These are phyloP conservation scores for Emericellopsis atlantica DNA, from an alignment of 2,329 filamentous ascomycete species.

Conservation along the genomic window DNA sequence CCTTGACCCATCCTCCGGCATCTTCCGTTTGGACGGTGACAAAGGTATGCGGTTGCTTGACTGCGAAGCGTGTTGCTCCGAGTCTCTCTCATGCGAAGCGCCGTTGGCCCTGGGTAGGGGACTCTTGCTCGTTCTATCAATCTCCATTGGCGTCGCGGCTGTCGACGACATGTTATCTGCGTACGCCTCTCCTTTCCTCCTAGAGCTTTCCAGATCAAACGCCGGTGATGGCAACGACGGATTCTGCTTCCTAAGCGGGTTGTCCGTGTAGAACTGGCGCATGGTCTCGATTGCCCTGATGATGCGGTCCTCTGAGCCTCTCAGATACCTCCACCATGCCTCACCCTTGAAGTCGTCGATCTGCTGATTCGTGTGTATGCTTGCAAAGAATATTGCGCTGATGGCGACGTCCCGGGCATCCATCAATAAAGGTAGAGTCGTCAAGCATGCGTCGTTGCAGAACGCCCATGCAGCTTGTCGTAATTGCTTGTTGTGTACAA, in stretches of 20 bases:
- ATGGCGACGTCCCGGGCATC: slow-evolving; percentile 72
- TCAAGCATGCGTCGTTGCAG: slow-evolving; percentile 80
- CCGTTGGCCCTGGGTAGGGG: slow-evolving; percentile 28
- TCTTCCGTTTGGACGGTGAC: slow-evolving; percentile 30
- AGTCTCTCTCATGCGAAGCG: slow-evolving; percentile 13
- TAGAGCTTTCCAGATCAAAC: slow-evolving; percentile 43
- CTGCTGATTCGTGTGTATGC: slow-evolving; percentile 58
- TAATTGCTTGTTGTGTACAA: slow-evolving; percentile 69
- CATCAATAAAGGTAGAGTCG: slow-evolving; percentile 71
- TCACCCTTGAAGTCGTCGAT: slow-evolving; percentile 65
- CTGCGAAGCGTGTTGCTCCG: slow-evolving; percentile 11
- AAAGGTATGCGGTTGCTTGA: slow-evolving; percentile 16
- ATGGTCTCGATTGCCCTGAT: slow-evolving; percentile 64
- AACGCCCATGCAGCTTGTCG: slow-evolving; percentile 89
- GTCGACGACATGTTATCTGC: slow-evolving; percentile 32
- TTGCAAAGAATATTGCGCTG: slow-evolving; percentile 75
- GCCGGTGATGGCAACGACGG: slow-evolving; percentile 38
- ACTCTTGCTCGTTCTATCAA: slow-evolving; percentile 35
- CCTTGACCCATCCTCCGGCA: slow-evolving; percentile 18
- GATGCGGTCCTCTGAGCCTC: slow-evolving; percentile 59
- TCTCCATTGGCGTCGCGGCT: slow-evolving; percentile 33
- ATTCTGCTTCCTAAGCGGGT: slow-evolving; percentile 46
- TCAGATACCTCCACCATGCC: slow-evolving; percentile 78
- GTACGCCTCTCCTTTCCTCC: slow-evolving; percentile 31
- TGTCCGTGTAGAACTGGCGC: slow-evolving; percentile 54